A percentile compares a stretch with the other conserved stretches of the same genome.
Conservation (phyloP, 768 basidiomycete species). For the Leccinum pellstonianum region DNA sequence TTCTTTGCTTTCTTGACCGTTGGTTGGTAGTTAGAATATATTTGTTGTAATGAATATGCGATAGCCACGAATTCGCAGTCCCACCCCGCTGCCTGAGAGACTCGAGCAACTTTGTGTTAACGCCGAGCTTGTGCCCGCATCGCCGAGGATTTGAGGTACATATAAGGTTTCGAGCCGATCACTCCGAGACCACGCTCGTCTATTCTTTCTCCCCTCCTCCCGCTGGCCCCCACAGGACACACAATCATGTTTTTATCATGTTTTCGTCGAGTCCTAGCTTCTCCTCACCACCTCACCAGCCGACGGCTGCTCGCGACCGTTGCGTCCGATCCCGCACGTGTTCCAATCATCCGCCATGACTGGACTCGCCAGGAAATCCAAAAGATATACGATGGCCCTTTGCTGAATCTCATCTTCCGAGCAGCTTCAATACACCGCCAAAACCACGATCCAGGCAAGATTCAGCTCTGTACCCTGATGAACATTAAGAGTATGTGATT, state of each 20-base stretch:
- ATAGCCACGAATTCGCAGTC: background rate
- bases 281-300: constrained; percentile 22
- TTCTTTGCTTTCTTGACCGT: constrained; percentile 27
- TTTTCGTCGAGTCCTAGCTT: constrained; percentile 8
- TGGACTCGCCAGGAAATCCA: constrained; percentile 85
- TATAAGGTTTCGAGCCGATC: background rate
- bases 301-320: constrained; percentile 62
- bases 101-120: background rate
- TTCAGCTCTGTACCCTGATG: constrained; percentile 96
- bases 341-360: constrained; percentile 45
- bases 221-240: background rate
- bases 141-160: background rate
- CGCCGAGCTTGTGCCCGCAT: constrained; percentile 5
- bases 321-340: constrained; percentile 15
- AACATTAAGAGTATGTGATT: constrained; percentile 90
- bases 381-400: constrained; percentile 77
- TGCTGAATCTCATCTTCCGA: constrained; percentile 86
- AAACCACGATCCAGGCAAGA: constrained; percentile 83
- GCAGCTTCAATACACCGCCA: constrained; percentile 83
- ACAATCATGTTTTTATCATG: constrained; percentile 14
- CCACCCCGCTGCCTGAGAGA: constrained; percentile 2
- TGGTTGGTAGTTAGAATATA: constrained; percentile 23
- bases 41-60: constrained; percentile 31
- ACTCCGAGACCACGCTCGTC: background rate
- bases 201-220: constrained; percentile 7